Evolutionary conservation across 345 rosid genomes (phyloP), one percentile per base, ranked within the genome.

Genomic region (Boechera divaricarpa): DNA sequence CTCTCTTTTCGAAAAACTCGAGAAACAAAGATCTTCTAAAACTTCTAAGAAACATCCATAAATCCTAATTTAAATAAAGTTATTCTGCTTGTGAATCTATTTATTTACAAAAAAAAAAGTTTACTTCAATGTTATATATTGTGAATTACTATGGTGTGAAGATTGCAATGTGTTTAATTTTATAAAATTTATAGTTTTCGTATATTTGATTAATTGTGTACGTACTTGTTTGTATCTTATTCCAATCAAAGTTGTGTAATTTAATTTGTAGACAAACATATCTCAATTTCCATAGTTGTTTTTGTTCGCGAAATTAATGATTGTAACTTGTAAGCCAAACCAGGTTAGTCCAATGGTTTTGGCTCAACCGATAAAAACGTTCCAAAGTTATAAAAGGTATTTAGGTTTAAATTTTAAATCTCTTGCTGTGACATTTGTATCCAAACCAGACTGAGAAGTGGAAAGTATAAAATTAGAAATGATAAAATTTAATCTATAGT

Each of bases 1-100:
- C 52, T 85, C 88, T 77, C 82, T 94, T 13, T 94, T 94, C 28
- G 86, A 88, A 32, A 72, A 6, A 6, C 72, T 92, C 83, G 87
- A 89, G 86, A 85, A 85, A 79, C 89, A 82, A 73, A 81, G 56
- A 60, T 61, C 72, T 58, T 78, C 92, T 2, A 52, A 52, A 21
- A 21, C 31, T 24, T 5, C 29, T 52, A 89, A 86, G 86, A 87
- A 83, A 83, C 71, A 70, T 69, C 57, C 75, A 7, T 76, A 61
- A 76, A 47, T 6, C 3, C 2, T 49, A 0, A 6, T 7, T 4
- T 29, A 7, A 16, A 24, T 5, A 15, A 59, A 4, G 10, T 42
- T 5, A 29, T 6, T 44, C 15, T 35, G 32, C 26, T 39, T 42
- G 45, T 59, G 16, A 13, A 16, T 68, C 38, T 68, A 29, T 61